Evolutionary conservation across 2,329 filamentous ascomycete species (phyloP), one percentile per base, ranked within the genome.

Genomic region (Fusarium oligoseptatum): DNA sequence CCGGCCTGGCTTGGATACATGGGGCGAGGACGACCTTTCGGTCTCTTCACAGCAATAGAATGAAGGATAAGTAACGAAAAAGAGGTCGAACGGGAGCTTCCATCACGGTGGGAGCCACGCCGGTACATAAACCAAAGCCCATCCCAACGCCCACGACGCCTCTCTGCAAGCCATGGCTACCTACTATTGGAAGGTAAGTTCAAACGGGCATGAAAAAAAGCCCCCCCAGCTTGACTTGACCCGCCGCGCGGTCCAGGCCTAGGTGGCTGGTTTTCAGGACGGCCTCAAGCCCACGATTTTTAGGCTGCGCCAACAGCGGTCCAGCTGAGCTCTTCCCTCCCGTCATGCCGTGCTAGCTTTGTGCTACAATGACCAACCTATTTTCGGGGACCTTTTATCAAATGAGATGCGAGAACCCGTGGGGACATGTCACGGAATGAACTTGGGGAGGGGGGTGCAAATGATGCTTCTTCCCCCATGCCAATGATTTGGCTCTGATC

Each of bases 1-100:
- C 76, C 68, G 45, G 62, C 66, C 64, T 75, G 74, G 7, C 62
- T 58, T 41, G 76, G 69, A 61, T 74, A 70, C 77, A 79, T 79
- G 43, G n/a, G 32, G 10, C 55, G 45, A 29, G 27, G 48, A 48
- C 41, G 24, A 64, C 52, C 36, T n/a, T 43, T 22, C 2, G 56
- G 20, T 32, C 43, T 62, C 61, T 67, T 32, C 37, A 50, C 57
- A 52, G 48, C 29, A 24, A n/a, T 24, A 37, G 34, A 27, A 34
- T 15, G 3, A 20, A 29, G 9, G 20, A 45, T 32, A 14, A 43
- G 64, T 55, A 39, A 22, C 27, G 43, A 34, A 39, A 11, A 34
- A 50, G 11, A 58, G n/a, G 41, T 32, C 41, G 6, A 36, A 32
- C 60, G 37, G 29, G 22, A 39, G 14, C 29, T 24, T 14, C 32